Conservation (phyloP, 352 stramenopile genomes). For the Globisporangium spinosum region DNA sequence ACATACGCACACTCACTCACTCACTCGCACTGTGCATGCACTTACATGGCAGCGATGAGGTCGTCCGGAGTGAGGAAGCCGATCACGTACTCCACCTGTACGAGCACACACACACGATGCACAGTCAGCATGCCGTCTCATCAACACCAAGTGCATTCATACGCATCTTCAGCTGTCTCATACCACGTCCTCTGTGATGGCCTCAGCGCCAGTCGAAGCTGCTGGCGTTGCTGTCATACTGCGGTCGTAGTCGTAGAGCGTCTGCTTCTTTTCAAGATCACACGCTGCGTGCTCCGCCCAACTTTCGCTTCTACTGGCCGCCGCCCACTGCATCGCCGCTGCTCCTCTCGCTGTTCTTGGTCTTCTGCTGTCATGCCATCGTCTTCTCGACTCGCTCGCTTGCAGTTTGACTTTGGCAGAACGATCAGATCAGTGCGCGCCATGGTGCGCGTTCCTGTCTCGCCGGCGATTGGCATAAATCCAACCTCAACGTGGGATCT, state of each 20-base stretch:
- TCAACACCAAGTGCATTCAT: not conserved
- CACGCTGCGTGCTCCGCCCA: not conserved
- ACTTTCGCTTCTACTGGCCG: constrained; percentile 7
- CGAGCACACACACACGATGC: not conserved
- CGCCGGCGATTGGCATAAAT: not conserved
- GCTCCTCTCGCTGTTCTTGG: not conserved
- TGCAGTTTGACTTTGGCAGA: constrained; percentile 7
- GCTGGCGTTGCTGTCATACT: not conserved
- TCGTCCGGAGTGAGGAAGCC: constrained; percentile 52
- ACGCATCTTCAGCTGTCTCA: not conserved
- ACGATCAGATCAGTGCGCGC: not conserved
- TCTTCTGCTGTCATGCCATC: not conserved
- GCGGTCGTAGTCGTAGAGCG: not conserved
- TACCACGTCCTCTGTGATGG: constrained; percentile 44
- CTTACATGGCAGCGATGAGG: constrained; percentile 46
- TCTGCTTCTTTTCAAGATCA: not conserved
- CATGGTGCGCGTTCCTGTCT: constrained; percentile 7
- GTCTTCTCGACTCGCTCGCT: not conserved
- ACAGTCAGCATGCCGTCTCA: not conserved
- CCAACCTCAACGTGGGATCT: not conserved
- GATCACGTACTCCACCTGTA: constrained; percentile 45
- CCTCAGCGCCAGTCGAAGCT: constrained; percentile 2
- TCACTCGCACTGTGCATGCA: not conserved
- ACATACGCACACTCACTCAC: not conserved
- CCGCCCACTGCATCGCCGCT: constrained; percentile 1